Evolutionary conservation across 169 alveolate species (phyloP), one percentile per base, ranked within the genome.

Genomic region (Nephromyces sp.): DNA sequence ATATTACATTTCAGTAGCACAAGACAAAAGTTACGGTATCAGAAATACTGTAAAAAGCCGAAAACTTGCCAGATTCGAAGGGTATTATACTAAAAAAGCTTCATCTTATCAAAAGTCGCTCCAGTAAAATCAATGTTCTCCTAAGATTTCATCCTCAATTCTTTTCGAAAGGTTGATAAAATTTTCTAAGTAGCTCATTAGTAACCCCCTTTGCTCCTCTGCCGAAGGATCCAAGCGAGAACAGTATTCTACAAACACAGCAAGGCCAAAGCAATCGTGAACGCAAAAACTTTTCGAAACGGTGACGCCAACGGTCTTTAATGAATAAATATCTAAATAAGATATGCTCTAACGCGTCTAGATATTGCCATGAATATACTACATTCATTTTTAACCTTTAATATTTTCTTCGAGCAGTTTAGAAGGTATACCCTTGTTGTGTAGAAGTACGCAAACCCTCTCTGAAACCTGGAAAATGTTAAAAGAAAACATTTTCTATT

Each of bases 251-350:
- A 43, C n/a, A n/a, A n/a, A n/a, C n/a, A n/a, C n/a, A n/a, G n/a
- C n/a, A n/a, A n/a, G n/a, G n/a, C 25, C 57, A 43, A 43, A 61
- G n/a, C 57, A 4, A 74, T 62, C n/a, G 53, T 67, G 0, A 63
- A 52, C 33, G 33, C 53, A 28, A 66, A 32, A 69, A 63, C 72
- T 4, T 22, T 52, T 32, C 61, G 33, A 30, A 34, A 34, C n/a
- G 62, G 70, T 0, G 70, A 69, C 65, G 66, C 61, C 51, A 53
- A 69, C 4, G 61, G 70, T 71, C 66, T 74, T 52, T 66, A 69
- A 52, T 74, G 61, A 22, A 69, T 69, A 31, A 66, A 63, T 66
- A 72, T 66, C 15, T 3, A 24, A 21, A 2, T 6, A 43, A 3
- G 0, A 66, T 66, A 6, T 5, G 1, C 35, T 29, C 1, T 52